Evolutionary conservation across 805 yeast species (phyloP), one percentile per base, ranked within the genome.

Genomic region (Candida maltosa): DNA sequence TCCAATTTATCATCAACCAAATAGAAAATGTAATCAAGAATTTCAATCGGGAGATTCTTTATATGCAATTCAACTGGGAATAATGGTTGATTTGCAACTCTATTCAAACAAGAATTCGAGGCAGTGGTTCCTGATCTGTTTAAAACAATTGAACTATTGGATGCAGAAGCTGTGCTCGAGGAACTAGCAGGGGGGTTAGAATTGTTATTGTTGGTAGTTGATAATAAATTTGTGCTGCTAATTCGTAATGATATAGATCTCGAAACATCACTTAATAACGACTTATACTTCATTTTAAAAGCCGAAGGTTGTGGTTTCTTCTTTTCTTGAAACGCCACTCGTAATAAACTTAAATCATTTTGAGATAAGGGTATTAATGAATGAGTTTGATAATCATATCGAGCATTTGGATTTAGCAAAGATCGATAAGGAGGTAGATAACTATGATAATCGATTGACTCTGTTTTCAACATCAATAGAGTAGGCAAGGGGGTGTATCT

Each of bases 401-500:
- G 57, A 8, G 69, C 67, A 32, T 56, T 58, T 1, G 80, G 80
- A 27, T 63, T 66, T 18, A 76, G 52, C 18, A 76, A 58, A 4
- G 79, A 74, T 28, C 80, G 59, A 49, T 76, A 76, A 2, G 80
- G 73, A 6, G 78, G 78, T 17, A 74, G 55, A 47, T 66, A 62
- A 15, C 49, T 16, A 46, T 46, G 51, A 46, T 51, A 43, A 32
- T 58, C 63, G 16, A 48, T 29, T 5, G 35, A 12, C n/a, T 40
- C 40, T 17, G 38, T 11, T 10, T 14, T 17, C 11, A 11, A 26
- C 29, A 26, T 26, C n/a, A n/a, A n/a, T n/a, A 11, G 25, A 11
- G 25, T 22, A 22, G 25, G 25, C 11, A 11, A 12, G 25, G 25
- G 25, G 25, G 12, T 22, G 25, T n/a, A n/a, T n/a, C n/a, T n/a